Conservation (phyloP, 352 stramenopile genomes). For the Phytopythium oedochilum region DNA sequence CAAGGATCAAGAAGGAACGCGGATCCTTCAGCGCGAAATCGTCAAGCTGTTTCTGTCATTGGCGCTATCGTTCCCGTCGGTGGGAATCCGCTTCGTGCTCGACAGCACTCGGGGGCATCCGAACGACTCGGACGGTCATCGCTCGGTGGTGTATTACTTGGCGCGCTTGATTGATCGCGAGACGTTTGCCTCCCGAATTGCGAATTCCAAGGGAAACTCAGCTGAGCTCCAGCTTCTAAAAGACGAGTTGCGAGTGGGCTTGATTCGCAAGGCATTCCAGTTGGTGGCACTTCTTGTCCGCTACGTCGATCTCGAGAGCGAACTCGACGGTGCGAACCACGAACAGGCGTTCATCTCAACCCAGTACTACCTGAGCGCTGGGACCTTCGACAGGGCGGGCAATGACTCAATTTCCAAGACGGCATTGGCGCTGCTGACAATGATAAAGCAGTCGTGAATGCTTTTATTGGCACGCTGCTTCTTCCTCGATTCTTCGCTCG, state of each 20-base stretch:
- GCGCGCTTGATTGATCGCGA: slow-evolving; percentile 52
- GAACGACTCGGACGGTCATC: slow-evolving; percentile 41
- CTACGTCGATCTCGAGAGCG: slow-evolving; percentile 57
- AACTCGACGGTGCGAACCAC: slow-evolving; percentile 46
- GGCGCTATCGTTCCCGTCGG: slow-evolving; percentile 46
- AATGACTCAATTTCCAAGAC: slow-evolving; percentile 52
- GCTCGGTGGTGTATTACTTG: slow-evolving; percentile 62
- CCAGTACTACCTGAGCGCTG: slow-evolving; percentile 39
- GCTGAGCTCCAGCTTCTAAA: slow-evolving; percentile 16
- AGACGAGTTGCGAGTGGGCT: slow-evolving; percentile 20
- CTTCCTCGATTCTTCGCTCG: background rate
- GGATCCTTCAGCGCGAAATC: slow-evolving; percentile 46
- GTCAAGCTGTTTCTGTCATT: slow-evolving; percentile 57
- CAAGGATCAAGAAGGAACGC: slow-evolving; percentile 13
- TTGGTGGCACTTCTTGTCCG: slow-evolving; percentile 51
- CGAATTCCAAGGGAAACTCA: slow-evolving; percentile 15
- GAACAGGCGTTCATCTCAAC: slow-evolving; percentile 54
- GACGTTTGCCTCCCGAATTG: slow-evolving; percentile 45
- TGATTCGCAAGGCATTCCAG: slow-evolving; percentile 56
- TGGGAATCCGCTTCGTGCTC: slow-evolving; percentile 62
- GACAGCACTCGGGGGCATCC: slow-evolving; percentile 53
- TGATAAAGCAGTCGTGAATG: slow-evolving; percentile 14
- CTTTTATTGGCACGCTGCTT: background rate
- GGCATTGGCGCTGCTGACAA: slow-evolving; percentile 30
- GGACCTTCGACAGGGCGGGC: slow-evolving; percentile 22